Base-by-base conservation (phyloP, 805 yeast species). In the Lachancea lanzarotensis region DNA sequence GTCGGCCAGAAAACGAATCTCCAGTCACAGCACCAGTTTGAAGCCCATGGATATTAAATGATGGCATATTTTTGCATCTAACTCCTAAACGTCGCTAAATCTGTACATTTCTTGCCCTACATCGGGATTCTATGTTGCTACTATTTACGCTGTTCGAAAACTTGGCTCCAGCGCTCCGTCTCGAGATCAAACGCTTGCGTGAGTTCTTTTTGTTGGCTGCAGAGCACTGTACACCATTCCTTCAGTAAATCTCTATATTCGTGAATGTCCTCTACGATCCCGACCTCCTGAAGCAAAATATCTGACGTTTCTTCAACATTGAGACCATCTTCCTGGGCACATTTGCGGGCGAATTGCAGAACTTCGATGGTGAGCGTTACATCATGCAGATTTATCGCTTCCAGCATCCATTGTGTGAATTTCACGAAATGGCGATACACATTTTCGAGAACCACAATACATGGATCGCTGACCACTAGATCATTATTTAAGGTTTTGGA, bases 401-500 rank as follows among this genome's bases (percentile, higher is more conserved):
- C 67, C 13, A 59, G 42, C 59, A 59, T 52, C 68, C 68, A 64
- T 46, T 64, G 67, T 6, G 61, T 59, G 45, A 58, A 63, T 35
- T 64, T 64, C 25, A 62, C 60, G 42, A 57, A 62, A 45, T 59
- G 63, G 26, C 60, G 62, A 42, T 56, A 60, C 7, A 58, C 48
- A 25, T 59, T 65, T 27, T 63, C 64, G 15, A 63, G 52, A 4
- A 51, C 45, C 3, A 45, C 47, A 10, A 60, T 48, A 27, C 59
- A 50, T 1, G 46, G 51, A 2, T 54, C 57, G 12, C 58, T 42
- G 9, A 63, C 33, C 3, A 52, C 50, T 15, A 64, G 34, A 30
- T 58, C 55, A 10, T 43, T 42, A 40, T 64, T 64, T 40, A 64
- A 41, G 11, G 68, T 64, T 48, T 64, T 64, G 9, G 62, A 52